Percentiles rank a stretch among this genome's conserved stretches.
Conservation (phyloP, 2,329 filamentous ascomycete species). For the Lecanicillium sp. region DNA sequence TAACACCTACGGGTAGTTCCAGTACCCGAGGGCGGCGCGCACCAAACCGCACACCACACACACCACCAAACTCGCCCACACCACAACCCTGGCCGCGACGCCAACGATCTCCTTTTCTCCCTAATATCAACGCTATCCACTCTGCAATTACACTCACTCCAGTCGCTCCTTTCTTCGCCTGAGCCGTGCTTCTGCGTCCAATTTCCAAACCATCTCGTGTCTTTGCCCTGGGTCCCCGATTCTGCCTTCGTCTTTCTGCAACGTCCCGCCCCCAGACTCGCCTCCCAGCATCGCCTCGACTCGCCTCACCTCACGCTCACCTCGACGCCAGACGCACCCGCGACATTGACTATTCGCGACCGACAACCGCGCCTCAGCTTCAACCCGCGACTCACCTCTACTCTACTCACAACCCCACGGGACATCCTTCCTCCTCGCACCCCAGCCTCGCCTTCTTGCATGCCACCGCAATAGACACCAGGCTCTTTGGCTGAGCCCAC, state of each 20-base stretch:
- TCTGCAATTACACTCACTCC: slow-evolving; percentile 33
- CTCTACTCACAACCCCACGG: neutral
- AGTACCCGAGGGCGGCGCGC: slow-evolving; percentile 8
- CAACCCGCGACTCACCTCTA: slow-evolving; percentile 4
- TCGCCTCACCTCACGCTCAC: no score
- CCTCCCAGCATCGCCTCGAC: no score
- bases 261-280: neutral
- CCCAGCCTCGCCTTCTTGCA: slow-evolving; percentile 7
- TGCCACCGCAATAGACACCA: slow-evolving; percentile 10
- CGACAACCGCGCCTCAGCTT: neutral
- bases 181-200: slow-evolving; percentile 18
- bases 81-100: slow-evolving; percentile 7
- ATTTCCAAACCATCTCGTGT: slow-evolving; percentile 19
- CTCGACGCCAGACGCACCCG: neutral
- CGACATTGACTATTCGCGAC: no score
- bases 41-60: neutral
- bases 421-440: neutral
- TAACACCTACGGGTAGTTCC: no score
- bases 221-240: slow-evolving; percentile 3
- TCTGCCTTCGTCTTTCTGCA: slow-evolving; percentile 8
- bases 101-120: slow-evolving; percentile 28
- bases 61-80: neutral
- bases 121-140: slow-evolving; percentile 34
- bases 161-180: slow-evolving; percentile 32
- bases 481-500: slow-evolving; percentile 12